phyloP scores from a whole-genome alignment of 352 stramenopile species.

The Phytopythium vexans region DNA sequence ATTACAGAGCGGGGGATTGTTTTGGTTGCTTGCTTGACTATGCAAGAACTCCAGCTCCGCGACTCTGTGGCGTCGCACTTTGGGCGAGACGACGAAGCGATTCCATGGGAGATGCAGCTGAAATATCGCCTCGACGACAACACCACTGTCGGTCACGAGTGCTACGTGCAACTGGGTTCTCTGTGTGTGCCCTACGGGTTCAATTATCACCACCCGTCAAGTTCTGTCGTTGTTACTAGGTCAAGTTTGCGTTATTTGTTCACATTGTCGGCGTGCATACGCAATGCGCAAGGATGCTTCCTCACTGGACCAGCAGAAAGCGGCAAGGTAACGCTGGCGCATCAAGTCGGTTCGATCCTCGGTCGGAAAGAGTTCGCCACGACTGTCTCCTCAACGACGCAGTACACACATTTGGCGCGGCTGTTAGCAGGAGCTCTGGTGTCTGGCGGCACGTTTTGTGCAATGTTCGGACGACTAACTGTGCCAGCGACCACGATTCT shows the following conservation, averaged over 20 bases:
- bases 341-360: constrained; percentile 40
- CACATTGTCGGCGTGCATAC: constrained; percentile 41
- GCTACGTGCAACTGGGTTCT: constrained; percentile 49
- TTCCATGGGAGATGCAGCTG: constrained; percentile 53
- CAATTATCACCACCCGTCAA: constrained; percentile 38
- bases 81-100: neutral
- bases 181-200: constrained; percentile 61
- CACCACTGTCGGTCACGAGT: constrained; percentile 59
- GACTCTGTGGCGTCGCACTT: constrained; percentile 39
- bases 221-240: constrained; percentile 35
- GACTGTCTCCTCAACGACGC: constrained; percentile 6
- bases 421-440: constrained; percentile 41
- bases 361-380: constrained; percentile 37
- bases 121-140: constrained; percentile 63
- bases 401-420: constrained; percentile 28
- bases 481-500: constrained; percentile 11
- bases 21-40: constrained; percentile 22
- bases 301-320: constrained; percentile 16
- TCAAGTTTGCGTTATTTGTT: constrained; percentile 49
- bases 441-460: constrained; percentile 35
- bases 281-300: constrained; percentile 26
- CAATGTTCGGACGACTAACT: constrained; percentile 9
- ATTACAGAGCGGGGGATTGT: constrained; percentile 8
- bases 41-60: constrained; percentile 57
- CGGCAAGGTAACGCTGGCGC: constrained; percentile 37